These are phyloP conservation scores for Amorphotheca resinae DNA, from an alignment of 495 filamentous ascomycete species.

Conservation along the genomic window DNA sequence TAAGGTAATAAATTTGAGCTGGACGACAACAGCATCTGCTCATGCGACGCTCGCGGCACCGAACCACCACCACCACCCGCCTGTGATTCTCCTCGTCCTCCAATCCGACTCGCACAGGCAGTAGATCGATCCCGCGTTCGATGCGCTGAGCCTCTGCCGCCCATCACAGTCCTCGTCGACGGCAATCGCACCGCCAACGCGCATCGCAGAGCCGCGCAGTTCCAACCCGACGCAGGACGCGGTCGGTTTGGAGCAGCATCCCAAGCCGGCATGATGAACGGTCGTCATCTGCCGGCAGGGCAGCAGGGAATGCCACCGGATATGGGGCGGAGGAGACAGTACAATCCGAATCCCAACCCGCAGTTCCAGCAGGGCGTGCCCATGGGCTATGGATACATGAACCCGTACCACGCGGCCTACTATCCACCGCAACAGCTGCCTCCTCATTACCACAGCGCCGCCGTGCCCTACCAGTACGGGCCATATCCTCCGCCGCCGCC, in stretches of 20 bases:
- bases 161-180: background rate
- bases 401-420: slow-evolving; percentile 21
- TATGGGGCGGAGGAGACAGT: slow-evolving; percentile 31
- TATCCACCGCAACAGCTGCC: slow-evolving; percentile 26
- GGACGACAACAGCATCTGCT: no score
- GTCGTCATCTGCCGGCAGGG: slow-evolving; percentile 52
- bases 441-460: slow-evolving; percentile 26
- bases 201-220: slow-evolving; percentile 3
- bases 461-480: slow-evolving; percentile 27
- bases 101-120: no score
- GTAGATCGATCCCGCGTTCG: no score
- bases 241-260: slow-evolving; percentile 17
- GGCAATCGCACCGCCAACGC: slow-evolving; percentile 5
- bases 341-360: slow-evolving; percentile 26
- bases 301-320: slow-evolving; percentile 41
- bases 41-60: slow-evolving; percentile 1
- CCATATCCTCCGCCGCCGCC: slow-evolving; percentile 23
- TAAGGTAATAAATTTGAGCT: no score
- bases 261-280: slow-evolving; percentile 51
- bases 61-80: background rate
- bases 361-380: slow-evolving; percentile 10
- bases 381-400: slow-evolving; percentile 27
- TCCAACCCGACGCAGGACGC: slow-evolving; percentile 12
- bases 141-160: slow-evolving; percentile 5
- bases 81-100: no score